Base-by-base conservation (phyloP, 768 basidiomycete genomes). In the Paxillus ammoniavirescens region DNA sequence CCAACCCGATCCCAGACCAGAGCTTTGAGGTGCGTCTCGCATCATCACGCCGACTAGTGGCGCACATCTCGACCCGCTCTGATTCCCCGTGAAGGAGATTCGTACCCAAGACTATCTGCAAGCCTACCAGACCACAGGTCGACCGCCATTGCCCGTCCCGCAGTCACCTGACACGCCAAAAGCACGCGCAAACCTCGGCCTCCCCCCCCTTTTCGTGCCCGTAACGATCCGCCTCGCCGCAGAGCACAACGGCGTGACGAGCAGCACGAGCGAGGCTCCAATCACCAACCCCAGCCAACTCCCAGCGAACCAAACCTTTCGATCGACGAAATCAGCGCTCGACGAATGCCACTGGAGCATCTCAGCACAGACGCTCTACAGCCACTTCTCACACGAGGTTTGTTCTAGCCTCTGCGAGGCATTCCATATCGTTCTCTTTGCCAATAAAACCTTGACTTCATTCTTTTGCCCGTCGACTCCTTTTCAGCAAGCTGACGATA, bases 161-260 rank as follows among this genome's bases (percentile, higher is more conserved):
- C 72, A 69, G 48, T 64, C 73, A 3, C 84, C 84, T 0, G 65
- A 72, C n/a, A 73, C 72, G 17, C 70, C 74, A 2, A 60, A 52
- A n/a, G 73, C 73, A 36, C 78, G 84, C 8, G 56, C 66, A 10
- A 72, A 77, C 0, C 62, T 81, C 18, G 73, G 75, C 33, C 73
- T 86, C 0, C 76, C 80, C 0, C 78, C 78, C 0, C 67, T 80
- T 15, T 85, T 85, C 64, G 69, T 78, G 30, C 82, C 84, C 23
- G 60, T 61, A 47, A 59, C 63, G 35, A 55, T 69, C 23, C 55
- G 57, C 43, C 54, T 53, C 8, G 48, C 62, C 21, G 9, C 45
- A 0, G 63, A 56, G 14, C 14, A 3, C 14, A 14, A 35, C 42
- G 31, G 8, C 17, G 4, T 26, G 1, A 23, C 18, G 42, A 52